Evolutionary conservation across 257 asterid species (phyloP).

Genomic region (Fraxinus americana): DNA sequence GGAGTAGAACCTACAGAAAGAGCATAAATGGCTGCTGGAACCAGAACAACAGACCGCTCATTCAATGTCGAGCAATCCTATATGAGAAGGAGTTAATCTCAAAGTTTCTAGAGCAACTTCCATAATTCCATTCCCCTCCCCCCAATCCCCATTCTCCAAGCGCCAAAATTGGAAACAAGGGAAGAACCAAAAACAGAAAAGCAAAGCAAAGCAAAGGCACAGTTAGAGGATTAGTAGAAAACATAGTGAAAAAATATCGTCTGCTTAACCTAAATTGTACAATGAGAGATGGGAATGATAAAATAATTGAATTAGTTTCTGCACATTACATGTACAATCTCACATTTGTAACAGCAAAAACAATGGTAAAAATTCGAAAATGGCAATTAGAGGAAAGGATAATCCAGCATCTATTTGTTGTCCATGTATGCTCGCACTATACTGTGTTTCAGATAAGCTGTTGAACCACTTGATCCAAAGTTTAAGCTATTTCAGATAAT

Average conservation of each 20-base stretch:
- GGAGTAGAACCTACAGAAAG: no score
- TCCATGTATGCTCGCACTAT: background rate
- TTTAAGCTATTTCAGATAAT: no score
- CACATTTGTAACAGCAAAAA: constrained; percentile 1
- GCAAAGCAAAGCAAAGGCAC: background rate
- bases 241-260: constrained; percentile 11
- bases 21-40: no score
- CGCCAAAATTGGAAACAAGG: background rate
- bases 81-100: no score
- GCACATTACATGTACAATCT: constrained; percentile 16
- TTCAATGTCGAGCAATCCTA: no score
- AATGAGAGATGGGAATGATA: constrained; percentile 1
- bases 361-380: constrained; percentile 10
- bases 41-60: no score
- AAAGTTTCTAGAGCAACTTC: no score
- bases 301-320: constrained; percentile 14
- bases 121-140: no score
- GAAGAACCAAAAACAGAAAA: constrained; percentile 14
- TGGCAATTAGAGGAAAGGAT: background rate
- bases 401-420: constrained; percentile 11
- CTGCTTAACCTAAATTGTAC: background rate
- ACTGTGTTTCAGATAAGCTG: constrained; percentile 4
- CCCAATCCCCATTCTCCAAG: no score
- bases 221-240: background rate
- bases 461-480: no score